Base-by-base conservation (phyloP, 352 stramenopile genomes). In the Sclerospora graminicola region DNA sequence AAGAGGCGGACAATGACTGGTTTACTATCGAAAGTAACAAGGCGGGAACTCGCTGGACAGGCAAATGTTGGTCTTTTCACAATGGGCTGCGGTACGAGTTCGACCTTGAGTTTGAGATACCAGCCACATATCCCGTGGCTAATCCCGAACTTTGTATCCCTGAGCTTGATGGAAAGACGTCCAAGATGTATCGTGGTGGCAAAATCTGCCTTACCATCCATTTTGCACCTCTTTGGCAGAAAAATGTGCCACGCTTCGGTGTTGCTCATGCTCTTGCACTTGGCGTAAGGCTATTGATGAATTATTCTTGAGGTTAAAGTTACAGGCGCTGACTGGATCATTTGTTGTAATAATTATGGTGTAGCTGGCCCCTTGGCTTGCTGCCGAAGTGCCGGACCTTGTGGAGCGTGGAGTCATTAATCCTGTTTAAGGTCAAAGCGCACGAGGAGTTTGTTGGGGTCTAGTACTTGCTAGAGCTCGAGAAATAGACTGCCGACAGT, bases 141-240 rank as follows among this genome's bases (percentile, higher is more conserved):
- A 87, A 90, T 48, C 79, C 76, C 0, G 79, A 90, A 54, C 58
- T 90, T 4, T 90, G 79, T 43, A 77, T 95, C 36, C 83, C 83
- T 0, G 81, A 93, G 57, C 73, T 95, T 1, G 81, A 95, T 11
- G 77, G 80, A 26, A 95, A 95, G 59, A 93, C 83, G 18, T 81
- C 80, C 55, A 95, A 95, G 63, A 95, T 95, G 80, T 95, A 95
- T 59, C 58, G 80, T 8, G 83, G 83, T 5, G 81, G 83, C 26
- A 92, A 93, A 47, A 94, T 94, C 52, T 94, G 83, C 45, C 43
- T 94, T 14, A 89, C 78, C 6, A 82, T 92, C 46, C 83, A 94
- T 60, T 94, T 94, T 42, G 69, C 84, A 15, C 83, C 83, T n/a
- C 49, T 94, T 15, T 94, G 83, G 83, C 76, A 89, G 46, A 87